These are phyloP conservation scores for Metschnikowia cubensis DNA, from an alignment of 805 yeast genomes.

Conservation along the genomic window DNA sequence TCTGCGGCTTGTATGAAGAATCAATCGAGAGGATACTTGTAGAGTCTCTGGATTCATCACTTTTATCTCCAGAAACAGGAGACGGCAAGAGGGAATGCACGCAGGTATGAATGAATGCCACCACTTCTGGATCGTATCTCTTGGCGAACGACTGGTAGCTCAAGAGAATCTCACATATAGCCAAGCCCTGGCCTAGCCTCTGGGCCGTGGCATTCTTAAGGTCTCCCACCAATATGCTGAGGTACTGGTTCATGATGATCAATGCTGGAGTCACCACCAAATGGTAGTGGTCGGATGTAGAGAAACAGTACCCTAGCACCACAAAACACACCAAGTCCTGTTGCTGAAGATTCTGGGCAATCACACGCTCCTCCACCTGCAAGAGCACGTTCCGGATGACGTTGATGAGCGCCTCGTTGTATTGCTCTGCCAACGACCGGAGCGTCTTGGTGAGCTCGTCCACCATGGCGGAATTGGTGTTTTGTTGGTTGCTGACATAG, in stretches of 20 bases:
- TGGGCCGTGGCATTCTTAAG: conserved; percentile 24
- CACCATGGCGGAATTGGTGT: conserved; percentile 24
- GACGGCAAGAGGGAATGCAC: conserved; percentile 41
- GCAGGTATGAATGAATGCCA: conserved; percentile 52
- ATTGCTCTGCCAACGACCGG: conserved; percentile 59
- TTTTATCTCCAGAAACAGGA: no score
- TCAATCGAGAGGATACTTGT: conserved; percentile 14
- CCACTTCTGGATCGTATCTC: conserved; percentile 78
- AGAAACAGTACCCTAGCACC: conserved; percentile 71
- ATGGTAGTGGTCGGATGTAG: conserved; percentile 96
- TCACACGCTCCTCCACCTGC: conserved; percentile 52
- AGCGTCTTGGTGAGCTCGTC: conserved; percentile 45
- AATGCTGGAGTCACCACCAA: conserved; percentile 81
- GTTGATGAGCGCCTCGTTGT: conserved; percentile 59
- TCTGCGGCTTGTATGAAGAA: conserved; percentile 15
- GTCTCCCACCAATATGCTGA: conserved; percentile 31
- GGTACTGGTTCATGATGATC: conserved; percentile 65
- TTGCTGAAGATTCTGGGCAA: conserved; percentile 17
- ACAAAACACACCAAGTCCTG: conserved; percentile 64
- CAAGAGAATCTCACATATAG: conserved; percentile 58
- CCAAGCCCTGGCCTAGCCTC: conserved; percentile 56
- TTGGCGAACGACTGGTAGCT: conserved; percentile 78
- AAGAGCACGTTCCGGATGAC: conserved; percentile 55
- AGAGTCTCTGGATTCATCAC: background rate
- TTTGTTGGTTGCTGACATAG: conserved; percentile 28